Conservation (phyloP, 176 grass and related monocot genomes). For the Sorghum bicolor region DNA sequence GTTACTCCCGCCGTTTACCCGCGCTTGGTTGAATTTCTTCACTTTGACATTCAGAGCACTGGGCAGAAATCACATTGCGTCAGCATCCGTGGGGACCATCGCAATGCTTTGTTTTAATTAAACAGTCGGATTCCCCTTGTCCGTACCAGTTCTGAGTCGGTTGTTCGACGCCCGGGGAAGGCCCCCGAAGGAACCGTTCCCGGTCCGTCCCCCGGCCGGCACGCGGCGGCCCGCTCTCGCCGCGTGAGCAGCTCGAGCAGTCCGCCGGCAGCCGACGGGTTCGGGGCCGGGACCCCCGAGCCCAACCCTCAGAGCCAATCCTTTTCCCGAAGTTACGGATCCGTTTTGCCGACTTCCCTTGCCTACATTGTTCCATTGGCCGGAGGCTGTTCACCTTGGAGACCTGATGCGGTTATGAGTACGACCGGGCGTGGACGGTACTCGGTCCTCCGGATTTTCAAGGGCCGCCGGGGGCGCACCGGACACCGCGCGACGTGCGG, state of each 20-base stretch:
- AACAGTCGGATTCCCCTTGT: constrained; percentile 63
- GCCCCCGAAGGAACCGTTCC: not conserved
- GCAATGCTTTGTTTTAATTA: constrained; percentile 78
- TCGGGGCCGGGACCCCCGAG: constrained; percentile 18
- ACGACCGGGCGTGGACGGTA: constrained; percentile 39
- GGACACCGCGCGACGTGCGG: constrained; percentile 62
- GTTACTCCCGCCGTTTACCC: constrained; percentile 60
- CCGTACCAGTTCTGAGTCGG: constrained; percentile 49
- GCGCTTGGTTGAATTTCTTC: constrained; percentile 86
- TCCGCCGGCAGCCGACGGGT: not conserved
- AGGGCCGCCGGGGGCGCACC: constrained; percentile 52
- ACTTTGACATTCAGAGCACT: constrained; percentile 87
- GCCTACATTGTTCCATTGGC: constrained; percentile 72
- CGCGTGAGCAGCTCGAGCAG: no score
- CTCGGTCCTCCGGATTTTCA: constrained; percentile 70
- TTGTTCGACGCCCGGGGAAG: constrained; percentile 10
- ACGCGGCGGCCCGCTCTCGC: no score
- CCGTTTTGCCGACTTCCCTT: constrained; percentile 76
- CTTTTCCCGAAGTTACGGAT: constrained; percentile 77
- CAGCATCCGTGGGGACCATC: constrained; percentile 62
- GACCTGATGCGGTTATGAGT: constrained; percentile 80
- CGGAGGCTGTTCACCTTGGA: constrained; percentile 57
- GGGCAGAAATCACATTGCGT: constrained; percentile 75
- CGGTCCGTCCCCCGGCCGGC: no score
- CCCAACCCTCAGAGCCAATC: constrained; percentile 74